Evolutionary conservation across 176 grass and related monocot species (phyloP).

Genomic region (Rhynchospora breviuscula): DNA sequence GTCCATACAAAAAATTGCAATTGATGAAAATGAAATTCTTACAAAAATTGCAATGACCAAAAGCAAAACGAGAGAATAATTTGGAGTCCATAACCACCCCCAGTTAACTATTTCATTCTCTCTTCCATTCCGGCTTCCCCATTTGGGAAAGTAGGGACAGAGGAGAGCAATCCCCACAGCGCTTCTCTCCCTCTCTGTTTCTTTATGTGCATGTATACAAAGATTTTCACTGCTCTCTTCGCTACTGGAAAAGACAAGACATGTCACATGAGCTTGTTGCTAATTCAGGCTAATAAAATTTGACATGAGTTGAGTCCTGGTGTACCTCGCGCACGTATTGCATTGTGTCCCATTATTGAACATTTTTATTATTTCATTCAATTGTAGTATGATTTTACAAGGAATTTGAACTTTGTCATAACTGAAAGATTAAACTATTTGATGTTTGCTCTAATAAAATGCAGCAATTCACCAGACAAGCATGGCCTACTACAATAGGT

Average conservation of each 20-base stretch:
- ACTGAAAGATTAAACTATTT: no score
- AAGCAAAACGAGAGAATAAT: background rate
- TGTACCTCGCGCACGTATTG: background rate
- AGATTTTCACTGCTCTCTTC: background rate
- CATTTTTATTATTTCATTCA: background rate
- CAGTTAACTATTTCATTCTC: background rate
- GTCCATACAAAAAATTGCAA: background rate
- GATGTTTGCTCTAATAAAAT: no score
- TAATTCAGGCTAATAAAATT: background rate
- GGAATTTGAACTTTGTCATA: background rate
- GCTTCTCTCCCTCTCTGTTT: background rate
- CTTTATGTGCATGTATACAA: background rate
- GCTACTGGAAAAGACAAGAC: background rate
- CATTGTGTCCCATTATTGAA: background rate
- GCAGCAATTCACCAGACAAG: no score
- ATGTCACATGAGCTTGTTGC: conserved; percentile 6
- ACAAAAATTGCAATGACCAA: background rate
- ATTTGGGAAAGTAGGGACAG: conserved; percentile 6
- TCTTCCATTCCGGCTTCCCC: background rate
- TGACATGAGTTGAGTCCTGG: conserved; percentile 2
- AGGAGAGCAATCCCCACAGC: background rate
- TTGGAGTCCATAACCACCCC: background rate
- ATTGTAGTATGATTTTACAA: background rate
- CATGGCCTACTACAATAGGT: no score
- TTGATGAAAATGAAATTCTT: background rate